Evolutionary conservation across 2,329 filamentous ascomycete genomes (phyloP).

Genomic region (Aspergillus ochraceus): DNA sequence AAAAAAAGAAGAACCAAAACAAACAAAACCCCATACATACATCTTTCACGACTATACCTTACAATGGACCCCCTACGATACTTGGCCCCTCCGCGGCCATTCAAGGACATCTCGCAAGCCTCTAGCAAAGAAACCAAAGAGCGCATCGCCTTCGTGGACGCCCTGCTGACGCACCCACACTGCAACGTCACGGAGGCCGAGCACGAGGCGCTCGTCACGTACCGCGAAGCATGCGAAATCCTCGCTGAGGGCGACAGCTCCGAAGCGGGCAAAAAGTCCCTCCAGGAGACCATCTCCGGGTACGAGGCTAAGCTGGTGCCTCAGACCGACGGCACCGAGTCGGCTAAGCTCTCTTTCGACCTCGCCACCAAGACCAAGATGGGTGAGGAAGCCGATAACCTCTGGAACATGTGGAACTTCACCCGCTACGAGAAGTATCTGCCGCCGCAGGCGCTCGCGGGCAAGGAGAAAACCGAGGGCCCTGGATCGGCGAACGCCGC

Average conservation of each 20-base stretch:
- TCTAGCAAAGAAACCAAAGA: constrained; percentile 9
- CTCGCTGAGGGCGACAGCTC: not conserved
- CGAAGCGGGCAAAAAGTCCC: not conserved
- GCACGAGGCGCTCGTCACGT: constrained; percentile 1
- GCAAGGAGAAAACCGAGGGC: not conserved
- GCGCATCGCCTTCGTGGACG: constrained; percentile 8
- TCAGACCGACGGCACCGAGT: not conserved
- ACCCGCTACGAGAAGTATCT: constrained; percentile 12
- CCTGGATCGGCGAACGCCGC: not conserved
- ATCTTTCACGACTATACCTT: not conserved
- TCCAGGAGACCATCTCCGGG: not conserved
- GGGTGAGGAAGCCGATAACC: constrained; percentile 16
- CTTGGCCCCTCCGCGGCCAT: constrained; percentile 10
- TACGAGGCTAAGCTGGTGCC: not conserved
- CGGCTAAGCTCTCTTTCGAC: constrained; percentile 12
- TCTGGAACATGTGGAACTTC: constrained; percentile 13
- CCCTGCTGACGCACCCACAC: constrained; percentile 3
- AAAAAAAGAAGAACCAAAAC: not conserved
- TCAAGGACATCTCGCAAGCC: constrained; percentile 8
- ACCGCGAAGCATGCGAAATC: constrained; percentile 8
- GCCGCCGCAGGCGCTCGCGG: not conserved
- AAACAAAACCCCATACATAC: not conserved
- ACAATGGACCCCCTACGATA: constrained; percentile 15
- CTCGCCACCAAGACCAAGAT: constrained; percentile 15
- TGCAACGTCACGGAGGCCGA: constrained; percentile 1